Evolutionary conservation across 345 rosid genomes (phyloP).

Genomic region (Brassica napus): DNA sequence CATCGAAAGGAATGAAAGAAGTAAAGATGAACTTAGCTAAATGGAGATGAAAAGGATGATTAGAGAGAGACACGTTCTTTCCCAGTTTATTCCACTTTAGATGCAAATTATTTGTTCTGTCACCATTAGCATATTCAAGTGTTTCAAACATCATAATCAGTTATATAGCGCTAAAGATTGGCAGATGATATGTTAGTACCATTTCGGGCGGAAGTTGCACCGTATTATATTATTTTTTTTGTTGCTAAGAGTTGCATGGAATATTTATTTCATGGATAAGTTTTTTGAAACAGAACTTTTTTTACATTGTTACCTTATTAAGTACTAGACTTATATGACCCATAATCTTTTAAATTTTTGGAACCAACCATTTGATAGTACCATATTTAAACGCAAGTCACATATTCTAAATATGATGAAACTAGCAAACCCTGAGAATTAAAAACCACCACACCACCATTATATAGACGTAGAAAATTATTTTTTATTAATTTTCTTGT

Average conservation of each 20-base stretch:
- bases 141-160: neutral
- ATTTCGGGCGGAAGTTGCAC: neutral
- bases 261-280: neutral
- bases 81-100: neutral
- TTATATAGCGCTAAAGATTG: neutral
- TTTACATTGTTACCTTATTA: too few relatives aligned
- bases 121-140: neutral
- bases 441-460: neutral
- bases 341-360: too few relatives aligned
- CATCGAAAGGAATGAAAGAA: neutral
- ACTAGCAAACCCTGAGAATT: neutral
- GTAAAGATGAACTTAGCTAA: neutral
- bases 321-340: too few relatives aligned
- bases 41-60: neutral
- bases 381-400: neutral
- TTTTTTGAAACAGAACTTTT: too few relatives aligned
- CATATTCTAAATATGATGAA: neutral
- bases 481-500: neutral
- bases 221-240: neutral
- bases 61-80: neutral
- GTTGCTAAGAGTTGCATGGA: neutral
- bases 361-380: too few relatives aligned
- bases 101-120: neutral
- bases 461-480: neutral
- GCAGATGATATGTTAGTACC: neutral